Evolutionary conservation across 1,284 basidiomycete species (phyloP).

Genomic region (Coriolopsis trogii): DNA sequence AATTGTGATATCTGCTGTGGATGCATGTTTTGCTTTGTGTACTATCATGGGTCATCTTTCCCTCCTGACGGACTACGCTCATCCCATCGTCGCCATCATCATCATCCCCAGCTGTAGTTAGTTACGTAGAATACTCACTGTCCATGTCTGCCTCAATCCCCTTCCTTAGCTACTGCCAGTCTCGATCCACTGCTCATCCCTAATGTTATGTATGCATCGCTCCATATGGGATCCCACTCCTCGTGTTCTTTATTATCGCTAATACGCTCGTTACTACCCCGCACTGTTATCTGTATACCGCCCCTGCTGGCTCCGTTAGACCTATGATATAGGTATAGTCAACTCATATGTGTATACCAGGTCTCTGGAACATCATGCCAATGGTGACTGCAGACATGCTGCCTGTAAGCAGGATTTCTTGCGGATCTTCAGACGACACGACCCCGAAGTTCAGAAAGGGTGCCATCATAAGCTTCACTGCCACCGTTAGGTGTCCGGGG

Average conservation of each 20-base stretch:
- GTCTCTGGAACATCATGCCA: too few relatives aligned
- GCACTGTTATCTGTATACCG: conserved; percentile 8
- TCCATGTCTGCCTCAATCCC: not conserved
- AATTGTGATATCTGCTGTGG: conserved; percentile 24
- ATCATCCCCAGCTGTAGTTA: not conserved
- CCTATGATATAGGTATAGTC: too few relatives aligned
- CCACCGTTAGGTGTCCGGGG: too few relatives aligned
- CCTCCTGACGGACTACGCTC: conserved; percentile 8
- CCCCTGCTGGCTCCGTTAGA: too few relatives aligned
- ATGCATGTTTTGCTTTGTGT: conserved; percentile 28
- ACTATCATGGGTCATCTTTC: conserved; percentile 12
- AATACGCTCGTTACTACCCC: conserved; percentile 18
- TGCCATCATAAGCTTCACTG: too few relatives aligned
- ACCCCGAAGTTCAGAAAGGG: too few relatives aligned
- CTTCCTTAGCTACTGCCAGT: not conserved
- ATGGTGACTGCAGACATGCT: too few relatives aligned
- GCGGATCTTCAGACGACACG: too few relatives aligned
- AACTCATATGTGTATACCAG: too few relatives aligned
- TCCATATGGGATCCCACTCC: conserved; percentile 1
- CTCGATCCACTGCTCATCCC: not conserved
- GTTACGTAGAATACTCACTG: conserved; percentile 14
- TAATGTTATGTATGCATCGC: conserved; percentile 15
- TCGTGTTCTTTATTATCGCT: conserved; percentile 22
- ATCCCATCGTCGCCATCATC: conserved; percentile 5
- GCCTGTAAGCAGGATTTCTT: too few relatives aligned